phyloP scores from a whole-genome alignment of 345 rosid genomes.

The Gossypium herbaceum region DNA sequence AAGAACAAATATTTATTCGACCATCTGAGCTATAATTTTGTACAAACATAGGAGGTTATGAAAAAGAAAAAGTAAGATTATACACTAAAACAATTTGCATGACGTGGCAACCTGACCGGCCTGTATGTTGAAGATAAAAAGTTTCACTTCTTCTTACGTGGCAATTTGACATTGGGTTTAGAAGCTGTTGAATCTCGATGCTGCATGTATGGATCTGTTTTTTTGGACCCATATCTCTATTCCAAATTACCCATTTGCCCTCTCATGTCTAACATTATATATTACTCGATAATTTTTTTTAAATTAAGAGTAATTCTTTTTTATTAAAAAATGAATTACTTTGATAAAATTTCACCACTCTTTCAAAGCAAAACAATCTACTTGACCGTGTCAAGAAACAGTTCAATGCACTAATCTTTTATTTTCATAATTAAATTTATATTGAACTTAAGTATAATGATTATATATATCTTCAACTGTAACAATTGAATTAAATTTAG shows the following conservation, averaged over 20 bases:
- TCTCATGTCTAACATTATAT: not conserved
- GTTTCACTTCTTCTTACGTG: not conserved
- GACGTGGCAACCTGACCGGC: not conserved
- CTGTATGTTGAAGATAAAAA: constrained; percentile 5
- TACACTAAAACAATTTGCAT: not conserved
- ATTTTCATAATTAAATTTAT: no score
- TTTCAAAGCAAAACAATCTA: no score
- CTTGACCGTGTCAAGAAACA: no score
- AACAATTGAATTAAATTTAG: no score
- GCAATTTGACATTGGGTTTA: not conserved
- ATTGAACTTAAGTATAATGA: no score
- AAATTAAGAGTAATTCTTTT: no score
- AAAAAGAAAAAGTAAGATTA: not conserved
- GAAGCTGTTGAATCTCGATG: not conserved
- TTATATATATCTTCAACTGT: no score
- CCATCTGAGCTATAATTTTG: no score
- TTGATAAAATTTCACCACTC: no score
- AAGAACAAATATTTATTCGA: no score
- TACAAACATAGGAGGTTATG: not conserved
- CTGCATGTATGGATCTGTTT: not conserved
- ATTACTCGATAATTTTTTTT: not conserved
- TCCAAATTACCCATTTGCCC: constrained; percentile 15
- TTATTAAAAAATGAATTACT: no score
- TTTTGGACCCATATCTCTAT: not conserved
- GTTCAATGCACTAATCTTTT: no score